Evolutionary conservation across 352 stramenopile genomes (phyloP).

Genomic region (Phytopythium mirpurense): DNA sequence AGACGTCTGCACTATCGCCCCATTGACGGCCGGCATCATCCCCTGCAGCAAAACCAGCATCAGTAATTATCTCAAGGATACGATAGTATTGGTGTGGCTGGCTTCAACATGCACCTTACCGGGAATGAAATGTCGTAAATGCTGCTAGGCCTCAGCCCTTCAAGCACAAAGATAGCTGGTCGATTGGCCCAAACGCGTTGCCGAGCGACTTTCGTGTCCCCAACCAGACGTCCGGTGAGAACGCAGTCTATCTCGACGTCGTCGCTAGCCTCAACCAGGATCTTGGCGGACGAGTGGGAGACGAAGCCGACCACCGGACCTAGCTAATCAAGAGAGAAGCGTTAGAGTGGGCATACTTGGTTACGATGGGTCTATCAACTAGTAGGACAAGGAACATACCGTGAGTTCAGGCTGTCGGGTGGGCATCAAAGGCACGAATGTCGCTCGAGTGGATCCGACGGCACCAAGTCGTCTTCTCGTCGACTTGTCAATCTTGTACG

Average conservation of each 20-base stretch:
- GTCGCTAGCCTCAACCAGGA: slow-evolving; percentile 38
- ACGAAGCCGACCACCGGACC: slow-evolving; percentile 43
- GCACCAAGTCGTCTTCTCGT: not conserved
- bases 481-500: not conserved
- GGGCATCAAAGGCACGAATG: not conserved
- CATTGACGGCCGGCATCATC: slow-evolving; percentile 6
- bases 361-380: too few species aligned
- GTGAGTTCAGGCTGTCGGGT: not conserved
- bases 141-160: slow-evolving; percentile 20
- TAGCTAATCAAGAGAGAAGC: slow-evolving; percentile 11
- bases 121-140: slow-evolving; percentile 35
- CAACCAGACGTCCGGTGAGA: slow-evolving; percentile 28
- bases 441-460: not conserved
- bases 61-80: not conserved
- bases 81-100: not conserved
- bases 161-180: slow-evolving; percentile 28
- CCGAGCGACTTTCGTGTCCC: slow-evolving; percentile 7
- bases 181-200: slow-evolving; percentile 9
- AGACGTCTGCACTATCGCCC: slow-evolving; percentile 22
- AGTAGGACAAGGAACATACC: not conserved
- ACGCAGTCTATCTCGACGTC: slow-evolving; percentile 32
- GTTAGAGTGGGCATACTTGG: not conserved
- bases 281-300: slow-evolving; percentile 16
- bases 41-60: slow-evolving; percentile 15
- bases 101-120: slow-evolving; percentile 10